Evolutionary conservation across 805 yeast genomes (phyloP), one percentile per base, ranked within the genome.

Genomic region (Kuraishia capsulata): DNA sequence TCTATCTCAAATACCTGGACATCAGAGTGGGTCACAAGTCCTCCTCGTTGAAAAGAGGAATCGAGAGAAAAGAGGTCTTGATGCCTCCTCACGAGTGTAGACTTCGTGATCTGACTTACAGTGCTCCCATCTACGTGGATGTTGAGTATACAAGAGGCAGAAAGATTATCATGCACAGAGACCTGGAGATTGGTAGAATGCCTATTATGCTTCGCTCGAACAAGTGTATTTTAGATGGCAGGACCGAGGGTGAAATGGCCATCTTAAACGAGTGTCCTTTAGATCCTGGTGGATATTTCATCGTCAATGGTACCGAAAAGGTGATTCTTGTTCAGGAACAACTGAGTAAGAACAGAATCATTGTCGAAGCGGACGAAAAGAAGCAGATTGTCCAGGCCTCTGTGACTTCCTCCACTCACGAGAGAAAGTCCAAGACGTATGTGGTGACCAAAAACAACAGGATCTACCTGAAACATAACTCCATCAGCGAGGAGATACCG

Each of bases 241-340:
- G 83, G 35, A 68, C 76, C 37, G 96, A 90, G 52, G 58, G 65
- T 23, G 81, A 77, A 49, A 90, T 92, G 97, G 97, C 98, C 0
- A 64, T 64, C 20, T 67, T 84, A 48, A 81, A 85, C 49, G 98
- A 92, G 61, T 92, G 98, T 61, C 98, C 98, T 0, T 67, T 92
- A 36, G 98, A 92, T 62, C 98, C 98, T 5, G 98, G 98, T 63
- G 98, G 98, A 52, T 92, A 92, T 56, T 92, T 92, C 54, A 85
- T 90, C 54, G 97, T 90, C 36, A 90, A 90, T 56, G 98, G 98
- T 58, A 92, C 98, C 0, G 98, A 92, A 52, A 92, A 92, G 58
- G 98, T 92, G 33, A 92, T 92, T 45, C 71, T 92, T 48, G 94
- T 92, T 32, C 98, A 92, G 61, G 98, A 92, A 61, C 98, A 92